Base-by-base conservation (phyloP, 1,284 basidiomycete species). In the Tetrapyrgos nigripes region DNA sequence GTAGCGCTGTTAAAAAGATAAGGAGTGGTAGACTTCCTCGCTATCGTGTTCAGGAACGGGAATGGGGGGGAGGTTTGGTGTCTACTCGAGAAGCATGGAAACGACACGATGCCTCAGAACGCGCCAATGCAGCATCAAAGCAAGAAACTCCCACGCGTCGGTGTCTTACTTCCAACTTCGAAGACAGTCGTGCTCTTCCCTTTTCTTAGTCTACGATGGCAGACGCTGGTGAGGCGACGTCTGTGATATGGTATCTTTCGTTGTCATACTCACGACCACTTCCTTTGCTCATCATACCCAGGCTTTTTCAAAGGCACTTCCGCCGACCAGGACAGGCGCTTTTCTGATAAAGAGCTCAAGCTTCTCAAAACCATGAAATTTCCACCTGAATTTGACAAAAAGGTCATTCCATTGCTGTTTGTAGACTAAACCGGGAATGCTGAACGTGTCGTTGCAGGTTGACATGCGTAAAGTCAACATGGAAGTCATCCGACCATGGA, bases 381-480 rank as follows among this genome's bases (percentile, higher is more conserved):
- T 71, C 95, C 96, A 4, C 73, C 91, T 3, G 86, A 93, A 69
- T 97, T 98, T 68, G 89, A 93, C 49, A 89, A 92, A 75, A 96
- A 96, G 83, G 94, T 91, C 40, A 50, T 68, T 14, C 13, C 9
- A 19, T 14, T 21, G 19, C 1, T n/a, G 27, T 21, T 60, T 26
- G n/a, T 1, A 14, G 19, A 55, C 13, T 28, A 10, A 17, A 49
- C 29, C 26, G 21, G 26, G 54, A 37, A 13, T 24, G 47, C 67
- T 53, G 19, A 59, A 51, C 51, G 21, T 26, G 17, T 35, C 4
- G 55, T 28, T 50, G 4, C 66, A 94, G 91, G 94, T 98, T 53
- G 96, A 98, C 74, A 92, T 97, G 86, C 85, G 92, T 53, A 97
- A 97, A 81, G 95, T 98, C 60, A 97, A 97, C 73, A 71, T 95